Base-by-base conservation (phyloP, 164 flowering plant species). In the Aristolochia fimbriata region DNA sequence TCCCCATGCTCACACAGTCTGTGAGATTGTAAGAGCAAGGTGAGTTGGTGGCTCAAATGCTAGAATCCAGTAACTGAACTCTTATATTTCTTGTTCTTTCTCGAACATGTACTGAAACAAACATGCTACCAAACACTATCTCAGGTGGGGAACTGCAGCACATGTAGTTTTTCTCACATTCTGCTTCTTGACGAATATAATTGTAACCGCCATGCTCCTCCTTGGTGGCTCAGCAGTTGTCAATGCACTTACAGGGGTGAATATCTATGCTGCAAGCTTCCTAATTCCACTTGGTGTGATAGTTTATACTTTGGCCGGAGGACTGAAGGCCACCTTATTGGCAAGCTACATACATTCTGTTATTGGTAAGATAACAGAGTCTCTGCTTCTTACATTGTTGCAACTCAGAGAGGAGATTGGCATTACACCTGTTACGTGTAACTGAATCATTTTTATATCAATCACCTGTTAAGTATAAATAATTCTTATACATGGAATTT, bases 211-310 rank as follows among this genome's bases (percentile, higher is more conserved):
- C 37, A 92, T 92, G 98, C 82, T 92, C 59, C 96, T 92, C 56
- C 91, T 92, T 16, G 98, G 98, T 21, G 98, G 96, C 25, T 92
- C 98, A 56, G 96, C 98, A 41, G 98, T 92, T 10, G 98, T 92
- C 20, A 89, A 89, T 81, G 97, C 97, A 4, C 91, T 92, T 6
- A 92, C 98, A 1, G 97, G 98, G 17, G 89, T 92, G 31, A 86
- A 92, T 74, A 83, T 92, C 20, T 92, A 84, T 65, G 98, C 96
- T 62, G 98, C 98, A 46, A 92, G 98, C 75, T 92, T 92, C 49
- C 73, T 92, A 15, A 92, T 92, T 51, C 98, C 98, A 2, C 93
- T 89, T 27, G 98, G 98, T 30, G 96, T 92, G 0, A 76, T 92
- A 57, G 86, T 89, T 12, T 92, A 92, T 64, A 92, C 98, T 4